Base-by-base conservation (phyloP, 2,329 filamentous ascomycete genomes). In the Clonostachys byssicola region DNA sequence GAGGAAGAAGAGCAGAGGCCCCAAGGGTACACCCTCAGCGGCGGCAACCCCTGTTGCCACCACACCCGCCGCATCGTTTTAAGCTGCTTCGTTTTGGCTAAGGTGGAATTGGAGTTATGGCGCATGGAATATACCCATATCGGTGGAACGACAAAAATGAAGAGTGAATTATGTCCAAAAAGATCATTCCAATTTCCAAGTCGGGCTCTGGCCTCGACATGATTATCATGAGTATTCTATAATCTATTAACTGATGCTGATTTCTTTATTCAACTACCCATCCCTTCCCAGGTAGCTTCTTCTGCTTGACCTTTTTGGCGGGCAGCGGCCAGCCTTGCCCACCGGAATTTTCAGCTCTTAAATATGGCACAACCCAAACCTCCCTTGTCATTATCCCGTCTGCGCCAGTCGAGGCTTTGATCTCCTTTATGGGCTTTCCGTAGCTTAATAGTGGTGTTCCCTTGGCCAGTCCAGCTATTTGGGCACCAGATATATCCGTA, bases 351-450 rank as follows among this genome's bases (percentile, higher is more conserved):
- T 90, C 88, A 0, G 88, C 85, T 45, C 84, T 72, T 53, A 97
- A 62, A 54, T 85, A 86, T 43, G 92, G 86, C 54, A 92, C 81
- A 3, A 95, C 88, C 81, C 88, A 95, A 56, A 88, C 91, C 66
- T 94, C 86, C 43, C 92, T 78, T 52, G 68, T 68, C 50, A 61
- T 71, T 20, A 61, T 61, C 1, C 63, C 65, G 13, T 67, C 62
- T 2, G 59, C 58, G 23, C 61, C 58, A 42, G 61, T 58, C 40
- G 62, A 67, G 44, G 70, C 60, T 53, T 78, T 71, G 13, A 88
- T 80, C 72, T 94, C 92, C 56, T 94, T 94, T 61, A 96, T 85
- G 1, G 94, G 92, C 71, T 97, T 97, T 5, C 90, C 89, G 55
- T 92, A 91, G 36, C 81, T 81, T 18, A 97, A 65, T 46, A 99